A percentile compares a stretch with the other conserved stretches of the same genome.
Conservation (phyloP, 495 filamentous ascomycete genomes). For the Trichoderma gamsii region DNA sequence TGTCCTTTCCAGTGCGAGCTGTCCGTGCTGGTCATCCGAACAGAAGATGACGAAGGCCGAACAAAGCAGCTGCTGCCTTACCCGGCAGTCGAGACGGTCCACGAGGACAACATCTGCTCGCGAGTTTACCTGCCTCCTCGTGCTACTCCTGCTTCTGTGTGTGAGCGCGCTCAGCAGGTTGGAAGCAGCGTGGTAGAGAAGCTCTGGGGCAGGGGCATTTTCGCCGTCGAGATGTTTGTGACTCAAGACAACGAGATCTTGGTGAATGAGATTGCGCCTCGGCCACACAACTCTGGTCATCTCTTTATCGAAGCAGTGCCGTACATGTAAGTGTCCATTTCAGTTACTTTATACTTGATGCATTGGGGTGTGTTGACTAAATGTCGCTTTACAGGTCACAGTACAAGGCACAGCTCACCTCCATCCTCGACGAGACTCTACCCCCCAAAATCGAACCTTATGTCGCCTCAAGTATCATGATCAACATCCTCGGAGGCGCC, state of each 20-base stretch:
- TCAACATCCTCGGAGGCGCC: slow-evolving; percentile 87
- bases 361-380: not conserved
- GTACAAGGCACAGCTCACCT: slow-evolving; percentile 81
- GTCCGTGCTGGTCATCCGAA: slow-evolving; percentile 92
- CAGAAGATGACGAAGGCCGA: slow-evolving; percentile 58
- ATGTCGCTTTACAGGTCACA: slow-evolving; percentile 49
- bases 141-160: slow-evolving; percentile 54
- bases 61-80: slow-evolving; percentile 57
- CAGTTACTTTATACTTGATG: not conserved
- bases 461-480: slow-evolving; percentile 71
- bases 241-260: slow-evolving; percentile 57
- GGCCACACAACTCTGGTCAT: slow-evolving; percentile 83
- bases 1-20: slow-evolving; percentile 79
- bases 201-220: slow-evolving; percentile 85
- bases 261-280: not conserved
- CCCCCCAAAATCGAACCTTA: slow-evolving; percentile 58
- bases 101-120: slow-evolving; percentile 94
- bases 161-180: slow-evolving; percentile 63
- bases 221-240: slow-evolving; percentile 95
- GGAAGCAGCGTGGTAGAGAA: slow-evolving; percentile 71
- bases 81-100: slow-evolving; percentile 88
- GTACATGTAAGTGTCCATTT: slow-evolving; percentile 33
- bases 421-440: slow-evolving; percentile 70
- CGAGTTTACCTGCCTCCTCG: slow-evolving; percentile 83
- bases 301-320: slow-evolving; percentile 93